A percentile compares a stretch with the other conserved stretches of the same genome.
Conservation (phyloP, 805 yeast genomes). For the Blastobotrys parvus region DNA sequence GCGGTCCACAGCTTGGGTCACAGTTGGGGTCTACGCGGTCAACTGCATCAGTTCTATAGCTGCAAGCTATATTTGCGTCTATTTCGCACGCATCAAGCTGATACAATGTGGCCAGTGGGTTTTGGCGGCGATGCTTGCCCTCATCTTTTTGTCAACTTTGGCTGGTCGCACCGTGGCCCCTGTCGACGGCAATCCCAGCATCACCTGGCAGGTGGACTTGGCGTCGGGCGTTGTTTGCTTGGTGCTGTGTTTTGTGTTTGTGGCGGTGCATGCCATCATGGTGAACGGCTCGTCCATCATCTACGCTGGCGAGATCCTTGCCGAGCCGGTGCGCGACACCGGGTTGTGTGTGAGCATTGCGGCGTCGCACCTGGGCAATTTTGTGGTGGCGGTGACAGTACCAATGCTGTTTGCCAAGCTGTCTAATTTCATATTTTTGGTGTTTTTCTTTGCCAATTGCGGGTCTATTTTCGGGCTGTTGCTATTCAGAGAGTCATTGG, state of each 20-base stretch:
- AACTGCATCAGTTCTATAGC: no score
- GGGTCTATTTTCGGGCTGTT: no score
- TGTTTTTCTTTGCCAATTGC: no score
- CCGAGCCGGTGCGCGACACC: conserved; percentile 1
- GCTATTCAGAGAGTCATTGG: no score
- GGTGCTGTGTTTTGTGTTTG: conserved; percentile 10
- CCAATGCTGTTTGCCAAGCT: conserved; percentile 6
- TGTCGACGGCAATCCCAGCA: neutral
- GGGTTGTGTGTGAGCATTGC: conserved; percentile 8
- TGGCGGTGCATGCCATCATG: conserved; percentile 4
- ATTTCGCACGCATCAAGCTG: no score
- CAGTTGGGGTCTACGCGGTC: no score
- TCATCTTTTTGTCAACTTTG: neutral
- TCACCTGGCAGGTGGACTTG: neutral
- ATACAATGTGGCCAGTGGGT: no score
- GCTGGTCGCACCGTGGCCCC: conserved; percentile 1
- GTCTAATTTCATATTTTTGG: no score
- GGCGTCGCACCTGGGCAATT: conserved; percentile 6
- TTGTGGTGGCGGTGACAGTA: conserved; percentile 2
- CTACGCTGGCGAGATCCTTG: conserved; percentile 9
- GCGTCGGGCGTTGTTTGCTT: conserved; percentile 4
- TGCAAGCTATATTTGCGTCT: no score
- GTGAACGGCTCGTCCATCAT: conserved; percentile 9
- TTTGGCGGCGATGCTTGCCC: conserved; percentile 2
- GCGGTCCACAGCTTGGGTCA: no score